These are phyloP conservation scores for Chytriomyces sp. DNA, from an alignment of 192 early-diverging fungal species.

Conservation along the genomic window DNA sequence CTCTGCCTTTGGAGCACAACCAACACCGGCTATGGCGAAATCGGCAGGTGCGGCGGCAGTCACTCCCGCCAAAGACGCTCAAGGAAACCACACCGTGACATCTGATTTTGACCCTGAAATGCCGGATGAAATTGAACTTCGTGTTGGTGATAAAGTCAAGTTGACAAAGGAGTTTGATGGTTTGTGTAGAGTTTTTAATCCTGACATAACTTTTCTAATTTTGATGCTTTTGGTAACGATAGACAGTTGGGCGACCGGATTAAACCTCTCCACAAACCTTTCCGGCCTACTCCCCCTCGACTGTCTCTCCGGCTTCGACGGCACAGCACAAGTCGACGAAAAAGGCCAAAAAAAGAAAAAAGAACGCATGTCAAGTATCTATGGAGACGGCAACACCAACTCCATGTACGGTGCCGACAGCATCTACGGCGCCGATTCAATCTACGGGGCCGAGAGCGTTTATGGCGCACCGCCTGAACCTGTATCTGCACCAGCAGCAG, in stretches of 20 bases:
- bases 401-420: conserved; percentile 20
- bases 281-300: conserved; percentile 23
- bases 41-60: too few relatives aligned
- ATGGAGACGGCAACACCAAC: not conserved
- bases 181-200: not conserved
- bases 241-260: conserved; percentile 17
- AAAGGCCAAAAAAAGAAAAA: conserved; percentile 21
- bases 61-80: not conserved
- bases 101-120: not conserved
- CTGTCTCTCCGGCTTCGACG: conserved; percentile 16
- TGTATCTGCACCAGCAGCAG: not conserved
- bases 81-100: not conserved
- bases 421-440: conserved; percentile 3
- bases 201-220: not conserved
- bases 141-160: conserved; percentile 21
- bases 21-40: too few relatives aligned
- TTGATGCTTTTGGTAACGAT: not conserved
- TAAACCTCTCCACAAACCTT: not conserved
- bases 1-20: not conserved
- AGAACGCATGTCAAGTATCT: not conserved
- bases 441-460: not conserved
- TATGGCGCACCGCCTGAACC: not conserved
- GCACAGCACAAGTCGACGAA: not conserved
- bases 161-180: conserved; percentile 20
- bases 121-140: conserved; percentile 23